Evolutionary conservation across 805 yeast genomes (phyloP).

Genomic region (Metschnikowia matae): DNA sequence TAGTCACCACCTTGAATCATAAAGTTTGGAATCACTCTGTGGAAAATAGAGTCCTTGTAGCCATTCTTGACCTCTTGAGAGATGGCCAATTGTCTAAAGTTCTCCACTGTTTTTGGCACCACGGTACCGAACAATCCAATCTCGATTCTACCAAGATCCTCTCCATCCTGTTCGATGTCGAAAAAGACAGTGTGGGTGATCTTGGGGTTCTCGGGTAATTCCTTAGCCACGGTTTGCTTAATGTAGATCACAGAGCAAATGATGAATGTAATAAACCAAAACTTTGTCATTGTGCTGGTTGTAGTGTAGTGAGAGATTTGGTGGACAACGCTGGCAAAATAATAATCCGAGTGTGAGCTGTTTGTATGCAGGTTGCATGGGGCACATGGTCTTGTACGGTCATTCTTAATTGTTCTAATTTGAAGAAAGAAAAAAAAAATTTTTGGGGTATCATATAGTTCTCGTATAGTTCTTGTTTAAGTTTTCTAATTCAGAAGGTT

Average conservation of each 20-base stretch:
- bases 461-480: no score
- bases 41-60: constrained; percentile 63
- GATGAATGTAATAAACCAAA: constrained; percentile 14
- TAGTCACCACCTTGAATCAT: constrained; percentile 91
- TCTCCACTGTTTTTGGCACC: constrained; percentile 85
- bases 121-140: constrained; percentile 85
- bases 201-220: constrained; percentile 42
- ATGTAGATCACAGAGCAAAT: constrained; percentile 13
- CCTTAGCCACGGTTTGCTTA: constrained; percentile 8
- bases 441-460: no score
- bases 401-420: no score
- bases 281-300: constrained; percentile 12
- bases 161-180: constrained; percentile 78
- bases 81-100: constrained; percentile 74
- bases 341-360: no score
- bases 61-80: constrained; percentile 58
- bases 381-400: no score
- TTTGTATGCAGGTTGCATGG: not conserved
- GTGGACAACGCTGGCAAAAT: not conserved
- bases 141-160: constrained; percentile 73
- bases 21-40: constrained; percentile 66
- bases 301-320: not conserved
- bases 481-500: no score
- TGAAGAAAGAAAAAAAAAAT: no score
- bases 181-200: constrained; percentile 81